Evolutionary conservation across 768 basidiomycete genomes (phyloP).

Genomic region (Pilatotrama ljubarskyi): DNA sequence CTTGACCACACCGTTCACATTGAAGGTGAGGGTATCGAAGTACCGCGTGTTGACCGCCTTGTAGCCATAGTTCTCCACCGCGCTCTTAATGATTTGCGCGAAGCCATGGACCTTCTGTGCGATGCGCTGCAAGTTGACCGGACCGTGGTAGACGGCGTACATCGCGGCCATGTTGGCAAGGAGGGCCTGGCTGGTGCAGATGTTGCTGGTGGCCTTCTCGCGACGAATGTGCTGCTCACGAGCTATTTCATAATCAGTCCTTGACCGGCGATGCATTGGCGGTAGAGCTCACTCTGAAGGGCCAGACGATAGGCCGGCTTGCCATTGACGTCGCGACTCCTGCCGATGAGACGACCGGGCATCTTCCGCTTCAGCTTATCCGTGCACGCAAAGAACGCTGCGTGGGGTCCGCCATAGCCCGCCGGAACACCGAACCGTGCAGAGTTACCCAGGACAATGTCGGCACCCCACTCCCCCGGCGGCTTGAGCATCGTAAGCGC

Average conservation of each 20-base stretch:
- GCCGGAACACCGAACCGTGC: constrained; percentile 96
- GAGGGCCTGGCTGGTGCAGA: constrained; percentile 96
- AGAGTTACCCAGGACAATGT: constrained; percentile 93
- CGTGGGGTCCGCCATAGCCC: constrained; percentile 98
- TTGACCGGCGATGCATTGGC: neutral
- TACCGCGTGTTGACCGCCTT: constrained; percentile 67
- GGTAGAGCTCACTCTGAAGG: constrained; percentile 73
- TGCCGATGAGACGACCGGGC: constrained; percentile 95
- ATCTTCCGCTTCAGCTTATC: constrained; percentile 95
- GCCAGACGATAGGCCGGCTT: constrained; percentile 90
- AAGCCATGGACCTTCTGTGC: constrained; percentile 89
- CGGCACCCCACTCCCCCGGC: constrained; percentile 98
- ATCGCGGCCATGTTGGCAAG: constrained; percentile 99
- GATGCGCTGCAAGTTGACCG: constrained; percentile 79
- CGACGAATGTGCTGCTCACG: constrained; percentile 97
- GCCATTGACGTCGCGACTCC: constrained; percentile 82
- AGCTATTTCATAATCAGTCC: constrained; percentile 45
- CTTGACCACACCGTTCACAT: constrained; percentile 60
- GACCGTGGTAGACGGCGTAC: constrained; percentile 97
- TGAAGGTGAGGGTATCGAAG: constrained; percentile 90
- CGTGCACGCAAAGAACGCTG: constrained; percentile 93
- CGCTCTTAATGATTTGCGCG: constrained; percentile 70
- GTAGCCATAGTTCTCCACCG: constrained; percentile 75
- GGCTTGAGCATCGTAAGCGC: constrained; percentile 91
- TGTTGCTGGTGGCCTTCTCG: constrained; percentile 98